Evolutionary conservation across 2,329 filamentous ascomycete species (phyloP), one percentile per base, ranked within the genome.

Genomic region (Coniochaeta sp.): DNA sequence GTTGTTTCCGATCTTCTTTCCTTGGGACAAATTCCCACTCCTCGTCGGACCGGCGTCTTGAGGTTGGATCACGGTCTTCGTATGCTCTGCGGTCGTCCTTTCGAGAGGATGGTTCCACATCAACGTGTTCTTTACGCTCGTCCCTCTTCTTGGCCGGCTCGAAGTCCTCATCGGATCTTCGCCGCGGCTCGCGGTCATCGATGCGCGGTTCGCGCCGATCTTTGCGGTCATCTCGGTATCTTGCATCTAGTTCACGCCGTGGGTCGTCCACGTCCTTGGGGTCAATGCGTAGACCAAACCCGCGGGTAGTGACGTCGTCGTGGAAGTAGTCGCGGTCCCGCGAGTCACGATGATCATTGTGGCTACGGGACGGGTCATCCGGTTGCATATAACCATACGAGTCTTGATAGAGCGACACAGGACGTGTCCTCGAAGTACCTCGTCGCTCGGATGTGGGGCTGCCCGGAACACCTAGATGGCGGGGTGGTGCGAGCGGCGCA

Each of bases 361-460:
- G 78, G 26, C 72, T 72, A 28, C 79, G 77, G 4, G 83, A 57
- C 31, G 24, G 78, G 44, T 83, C 80, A 8, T 76, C 71, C 58
- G 80, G 77, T 8, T 71, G 69, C 17, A 75, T 71, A 8, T 77
- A 74, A 7, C 76, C 71, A 17, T 75, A 70, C 0, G 73, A 69
- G 44, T 86, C 83, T 63, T 84, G 80, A 59, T 82, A 81, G 14
- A 84, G 71, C 1, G 81, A 83, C 3, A 82, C 75, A 54, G 77
- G 81, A 9, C 80, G 76, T n/a, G 69, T 64, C 33, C 76, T 74
- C 8, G 72, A 74, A 26, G 62, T 43, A 26, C 66, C 67, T 59
- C 61, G 67, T 54, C 71, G 64, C 55, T 70, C 68, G 28, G 74
- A 67, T 60, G 70, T 67, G 3, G 75, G 72, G 62, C 70, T 75